Percentiles rank a stretch among this genome's conserved stretches.
Evolutionary conservation across 108 stramenopile species (phyloP).

Genomic region (Nitzschia sp.): DNA sequence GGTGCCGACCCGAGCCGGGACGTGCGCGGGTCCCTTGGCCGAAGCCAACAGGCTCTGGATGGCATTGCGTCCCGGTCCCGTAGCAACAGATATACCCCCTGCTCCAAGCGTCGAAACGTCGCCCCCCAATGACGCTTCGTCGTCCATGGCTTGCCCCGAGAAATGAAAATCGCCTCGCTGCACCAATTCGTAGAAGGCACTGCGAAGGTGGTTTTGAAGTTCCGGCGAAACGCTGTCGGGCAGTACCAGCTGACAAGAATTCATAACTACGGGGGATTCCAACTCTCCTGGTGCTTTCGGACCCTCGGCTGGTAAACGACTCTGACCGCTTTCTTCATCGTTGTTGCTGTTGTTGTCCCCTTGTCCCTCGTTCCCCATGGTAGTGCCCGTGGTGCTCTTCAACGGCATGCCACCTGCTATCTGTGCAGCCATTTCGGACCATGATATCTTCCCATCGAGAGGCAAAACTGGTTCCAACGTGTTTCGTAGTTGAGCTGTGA

Average conservation of each 20-base stretch:
- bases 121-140: background rate
- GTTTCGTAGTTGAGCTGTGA: background rate
- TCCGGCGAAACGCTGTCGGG: background rate
- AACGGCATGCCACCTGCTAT: background rate
- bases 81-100: constrained; percentile 31
- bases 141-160: background rate
- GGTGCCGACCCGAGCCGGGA: background rate
- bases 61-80: constrained; percentile 10
- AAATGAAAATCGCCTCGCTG: constrained; percentile 5
- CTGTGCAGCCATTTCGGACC: background rate
- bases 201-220: constrained; percentile 5
- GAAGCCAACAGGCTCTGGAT: constrained; percentile 1
- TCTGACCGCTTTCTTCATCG: background rate
- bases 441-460: constrained; percentile 3
- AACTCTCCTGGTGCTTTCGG: background rate
- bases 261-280: background rate
- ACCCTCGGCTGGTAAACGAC: background rate
- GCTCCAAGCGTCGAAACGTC: constrained; percentile 32
- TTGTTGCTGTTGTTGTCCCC: background rate
- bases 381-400: background rate
- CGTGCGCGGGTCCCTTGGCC: background rate
- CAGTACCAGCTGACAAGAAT: background rate
- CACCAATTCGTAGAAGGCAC: constrained; percentile 8
- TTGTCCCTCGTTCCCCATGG: no score
- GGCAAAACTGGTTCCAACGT: background rate